A percentile compares a stretch with the other conserved stretches of the same genome.
Evolutionary conservation across 169 alveolate genomes (phyloP).

Genomic region (Plasmodium sp.): DNA sequence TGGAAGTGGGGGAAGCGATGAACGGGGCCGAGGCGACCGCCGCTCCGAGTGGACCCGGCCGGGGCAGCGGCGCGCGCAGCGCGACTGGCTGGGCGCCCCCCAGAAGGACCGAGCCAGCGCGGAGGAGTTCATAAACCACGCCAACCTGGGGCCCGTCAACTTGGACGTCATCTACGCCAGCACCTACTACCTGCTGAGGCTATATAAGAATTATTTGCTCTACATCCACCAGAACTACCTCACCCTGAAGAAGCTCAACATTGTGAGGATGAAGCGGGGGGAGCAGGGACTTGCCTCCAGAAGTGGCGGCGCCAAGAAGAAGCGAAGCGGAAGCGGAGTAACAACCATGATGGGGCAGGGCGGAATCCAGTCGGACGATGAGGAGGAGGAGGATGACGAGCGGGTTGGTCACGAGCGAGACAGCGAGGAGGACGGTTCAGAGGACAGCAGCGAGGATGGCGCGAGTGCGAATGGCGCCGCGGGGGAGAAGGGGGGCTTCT

Average conservation of each 20-base stretch:
- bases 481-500: background rate
- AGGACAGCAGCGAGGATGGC: background rate
- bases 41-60: background rate
- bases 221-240: constrained; percentile 62
- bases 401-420: background rate
- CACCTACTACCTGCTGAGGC: constrained; percentile 26
- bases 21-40: background rate
- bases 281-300: background rate
- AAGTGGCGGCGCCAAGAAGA: background rate
- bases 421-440: background rate
- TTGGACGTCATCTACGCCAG: constrained; percentile 26
- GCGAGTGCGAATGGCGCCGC: background rate
- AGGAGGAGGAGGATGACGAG: background rate
- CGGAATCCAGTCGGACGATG: background rate
- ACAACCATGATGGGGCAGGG: background rate
- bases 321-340: background rate
- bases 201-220: constrained; percentile 30
- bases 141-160: constrained; percentile 13
- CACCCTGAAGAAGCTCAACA: constrained; percentile 21
- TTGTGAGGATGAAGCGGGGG: background rate
- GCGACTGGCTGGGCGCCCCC: background rate
- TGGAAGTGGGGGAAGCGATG: background rate
- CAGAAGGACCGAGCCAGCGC: background rate
- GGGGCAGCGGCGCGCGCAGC: background rate
- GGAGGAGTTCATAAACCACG: constrained; percentile 44